Evolutionary conservation across 768 basidiomycete species (phyloP).

Genomic region (Russula sp.): DNA sequence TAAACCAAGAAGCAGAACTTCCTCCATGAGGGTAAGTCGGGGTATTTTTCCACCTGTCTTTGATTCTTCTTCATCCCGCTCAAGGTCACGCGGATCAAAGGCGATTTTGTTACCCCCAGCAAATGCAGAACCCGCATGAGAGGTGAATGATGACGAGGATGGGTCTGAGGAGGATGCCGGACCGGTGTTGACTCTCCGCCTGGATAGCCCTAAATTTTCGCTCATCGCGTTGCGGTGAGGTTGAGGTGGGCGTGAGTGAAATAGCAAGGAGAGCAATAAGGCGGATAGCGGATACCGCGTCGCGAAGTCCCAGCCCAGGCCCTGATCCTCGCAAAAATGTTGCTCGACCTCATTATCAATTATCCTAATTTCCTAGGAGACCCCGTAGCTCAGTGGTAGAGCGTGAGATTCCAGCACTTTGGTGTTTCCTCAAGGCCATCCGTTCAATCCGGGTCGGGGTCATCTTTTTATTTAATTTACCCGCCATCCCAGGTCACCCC

Average conservation of each 20-base stretch:
- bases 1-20: conserved; percentile 85
- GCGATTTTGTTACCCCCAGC: conserved; percentile 85
- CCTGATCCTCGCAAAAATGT: neutral
- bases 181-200: conserved; percentile 44
- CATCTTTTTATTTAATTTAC: neutral
- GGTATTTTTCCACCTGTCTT: conserved; percentile 69
- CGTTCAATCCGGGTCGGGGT: conserved; percentile 25
- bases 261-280: neutral
- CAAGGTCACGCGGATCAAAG: conserved; percentile 86
- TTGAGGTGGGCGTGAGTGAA: neutral
- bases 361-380: neutral
- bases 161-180: conserved; percentile 33
- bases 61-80: conserved; percentile 58
- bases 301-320: neutral
- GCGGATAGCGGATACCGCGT: neutral
- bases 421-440: conserved; percentile 22
- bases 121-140: conserved; percentile 74
- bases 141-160: conserved; percentile 26
- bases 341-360: no score
- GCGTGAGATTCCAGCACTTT: conserved; percentile 22
- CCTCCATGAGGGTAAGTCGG: conserved; percentile 91
- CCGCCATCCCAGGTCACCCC: no score
- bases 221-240: conserved; percentile 3
- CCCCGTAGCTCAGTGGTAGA: conserved; percentile 24
- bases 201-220: conserved; percentile 38